Evolutionary conservation across 1,284 basidiomycete species (phyloP), one percentile per base, ranked within the genome.

Genomic region (Grifola frondosa): DNA sequence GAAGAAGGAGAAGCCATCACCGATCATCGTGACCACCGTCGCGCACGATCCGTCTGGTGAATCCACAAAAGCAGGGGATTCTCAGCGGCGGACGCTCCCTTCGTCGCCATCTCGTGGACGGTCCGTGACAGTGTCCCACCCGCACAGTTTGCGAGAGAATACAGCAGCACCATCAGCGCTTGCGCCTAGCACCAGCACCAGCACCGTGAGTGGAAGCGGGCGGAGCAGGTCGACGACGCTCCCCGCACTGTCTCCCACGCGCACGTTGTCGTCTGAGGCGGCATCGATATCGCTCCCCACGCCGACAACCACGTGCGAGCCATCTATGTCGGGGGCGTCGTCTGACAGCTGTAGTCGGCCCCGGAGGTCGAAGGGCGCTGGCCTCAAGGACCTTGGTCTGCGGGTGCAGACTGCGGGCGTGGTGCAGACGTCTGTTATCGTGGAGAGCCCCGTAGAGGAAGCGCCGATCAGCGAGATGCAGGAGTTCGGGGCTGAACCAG

Each of bases 161-260:
- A n/a, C n/a, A n/a, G n/a, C n/a, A n/a, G n/a, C n/a, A n/a, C n/a
- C n/a, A n/a, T n/a, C n/a, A n/a, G 49, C 35, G 5, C 45, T 47
- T 22, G 35, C 37, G 30, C 40, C 45, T 25, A 28, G 40, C 19
- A n/a, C 16, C 30, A 44, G 37, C 32, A 25, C 31, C 20, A 44
- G 42, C 47, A 35, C 43, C 22, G 29, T 30, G 13, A 49, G 37
- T 35, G 41, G 35, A 16, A 38, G 31, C 37, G 28, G 29, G 23
- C 21, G 32, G 23, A 45, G 42, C 26, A 42, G 50, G 13, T 32
- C 44, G 40, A 42, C 30, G 33, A 48, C 45, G 39, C 34, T 57
- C 24, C 57, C 61, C 25, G 59, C 61, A 40, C 55, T 61, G 23
- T 62, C 61, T 23, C 61, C 59, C 1, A 62, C 59, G 25, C 52